Percentiles rank a stretch among this genome's conserved stretches.
phyloP scores from a whole-genome alignment of 257 asterid genomes.

The Haberlea rhodopensis region DNA sequence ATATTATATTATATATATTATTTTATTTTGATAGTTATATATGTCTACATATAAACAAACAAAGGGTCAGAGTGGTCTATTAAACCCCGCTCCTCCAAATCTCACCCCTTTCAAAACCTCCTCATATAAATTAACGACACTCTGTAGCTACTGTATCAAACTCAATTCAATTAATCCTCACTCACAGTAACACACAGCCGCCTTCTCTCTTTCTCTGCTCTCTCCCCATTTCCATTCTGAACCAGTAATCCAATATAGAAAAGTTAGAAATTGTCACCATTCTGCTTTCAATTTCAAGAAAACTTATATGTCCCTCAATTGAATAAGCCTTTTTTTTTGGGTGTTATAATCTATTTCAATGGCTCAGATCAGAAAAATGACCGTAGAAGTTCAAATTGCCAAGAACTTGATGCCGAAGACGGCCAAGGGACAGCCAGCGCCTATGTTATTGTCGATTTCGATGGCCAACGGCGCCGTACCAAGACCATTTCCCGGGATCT shows the following conservation, averaged over 20 bases:
- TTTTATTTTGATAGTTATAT: too few relatives aligned
- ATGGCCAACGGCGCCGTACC: constrained; percentile 91
- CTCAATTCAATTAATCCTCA: constrained; percentile 9
- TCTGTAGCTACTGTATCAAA: constrained; percentile 17
- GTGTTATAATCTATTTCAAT: constrained; percentile 19
- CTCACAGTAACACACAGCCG: neutral
- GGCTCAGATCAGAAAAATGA: constrained; percentile 56
- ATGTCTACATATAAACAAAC: too few relatives aligned
- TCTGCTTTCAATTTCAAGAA: neutral
- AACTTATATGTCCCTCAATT: too few relatives aligned
- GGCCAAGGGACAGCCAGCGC: constrained; percentile 97
- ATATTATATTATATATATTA: too few relatives aligned
- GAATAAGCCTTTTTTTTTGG: neutral
- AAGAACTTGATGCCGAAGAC: constrained; percentile 88
- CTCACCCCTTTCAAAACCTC: constrained; percentile 12
- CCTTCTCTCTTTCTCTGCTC: constrained; percentile 19
- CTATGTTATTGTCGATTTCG: constrained; percentile 69
- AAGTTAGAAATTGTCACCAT: too few relatives aligned
- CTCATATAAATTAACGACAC: constrained; percentile 25
- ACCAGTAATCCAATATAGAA: neutral
- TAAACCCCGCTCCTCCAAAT: constrained; percentile 16
- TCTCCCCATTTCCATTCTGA: constrained; percentile 1
- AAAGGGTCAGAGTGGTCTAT: neutral
- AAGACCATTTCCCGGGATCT: constrained; percentile 72
- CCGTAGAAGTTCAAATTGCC: constrained; percentile 68